Evolutionary conservation across 2,329 filamentous ascomycete genomes (phyloP).

Genomic region (Bimuria novae-zelandiae): DNA sequence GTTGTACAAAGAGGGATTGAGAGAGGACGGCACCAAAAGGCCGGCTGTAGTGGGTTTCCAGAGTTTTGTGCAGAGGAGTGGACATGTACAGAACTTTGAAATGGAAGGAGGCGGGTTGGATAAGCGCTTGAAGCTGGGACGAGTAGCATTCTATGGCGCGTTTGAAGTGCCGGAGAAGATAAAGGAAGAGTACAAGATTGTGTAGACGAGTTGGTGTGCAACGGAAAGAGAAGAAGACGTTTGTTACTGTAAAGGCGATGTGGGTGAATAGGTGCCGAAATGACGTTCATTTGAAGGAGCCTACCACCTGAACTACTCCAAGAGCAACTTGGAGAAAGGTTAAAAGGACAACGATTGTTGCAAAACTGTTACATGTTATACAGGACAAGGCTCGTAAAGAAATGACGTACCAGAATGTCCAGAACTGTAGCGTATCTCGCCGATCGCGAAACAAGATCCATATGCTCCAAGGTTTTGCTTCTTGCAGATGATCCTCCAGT

Average conservation of each 20-base stretch:
- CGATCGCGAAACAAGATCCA: constrained; percentile 29
- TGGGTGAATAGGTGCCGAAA: no score
- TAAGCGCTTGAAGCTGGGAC: constrained; percentile 18
- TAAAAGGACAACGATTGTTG: constrained; percentile 24
- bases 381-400: background rate
- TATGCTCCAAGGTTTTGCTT: constrained; percentile 27
- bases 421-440: constrained; percentile 29
- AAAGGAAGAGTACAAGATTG: constrained; percentile 17
- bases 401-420: constrained; percentile 26
- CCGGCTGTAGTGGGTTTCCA: constrained; percentile 26
- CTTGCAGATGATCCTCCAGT: constrained; percentile 25
- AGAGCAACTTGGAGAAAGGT: constrained; percentile 24
- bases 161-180: constrained; percentile 27
- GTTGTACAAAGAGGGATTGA: constrained; percentile 20
- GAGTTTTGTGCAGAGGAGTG: constrained; percentile 24
- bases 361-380: constrained; percentile 20
- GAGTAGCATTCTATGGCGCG: constrained; percentile 28
- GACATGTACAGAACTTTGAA: constrained; percentile 22
- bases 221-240: no score
- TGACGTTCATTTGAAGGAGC: constrained; percentile 24
- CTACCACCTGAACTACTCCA: constrained; percentile 23
- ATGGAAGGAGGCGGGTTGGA: constrained; percentile 23
- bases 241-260: no score
- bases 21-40: constrained; percentile 22
- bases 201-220: no score